phyloP scores from a whole-genome alignment of 768 basidiomycete species.

The Leccinellum rugosiceps region DNA sequence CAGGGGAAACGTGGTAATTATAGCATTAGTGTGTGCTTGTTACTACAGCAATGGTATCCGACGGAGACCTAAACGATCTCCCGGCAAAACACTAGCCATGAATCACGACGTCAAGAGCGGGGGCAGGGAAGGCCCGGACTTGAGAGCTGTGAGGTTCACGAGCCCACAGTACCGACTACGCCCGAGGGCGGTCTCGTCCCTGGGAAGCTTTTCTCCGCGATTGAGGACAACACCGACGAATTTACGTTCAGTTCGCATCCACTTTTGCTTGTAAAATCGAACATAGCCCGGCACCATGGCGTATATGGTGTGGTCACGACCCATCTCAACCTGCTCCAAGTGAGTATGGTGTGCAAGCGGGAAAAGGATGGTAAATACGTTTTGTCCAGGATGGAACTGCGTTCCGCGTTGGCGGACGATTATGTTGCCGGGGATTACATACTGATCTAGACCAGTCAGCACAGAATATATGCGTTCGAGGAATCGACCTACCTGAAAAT shows the following conservation, averaged over 20 bases:
- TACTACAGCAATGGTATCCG: slow-evolving; percentile 17
- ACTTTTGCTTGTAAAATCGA: slow-evolving; percentile 86
- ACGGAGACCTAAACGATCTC: neutral
- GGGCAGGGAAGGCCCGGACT: slow-evolving; percentile 5
- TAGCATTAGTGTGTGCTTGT: slow-evolving; percentile 7
- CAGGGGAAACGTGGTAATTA: slow-evolving; percentile 11
- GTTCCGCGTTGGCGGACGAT: slow-evolving; percentile 94
- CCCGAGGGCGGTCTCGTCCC: slow-evolving; percentile 69
- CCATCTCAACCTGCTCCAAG: slow-evolving; percentile 71
- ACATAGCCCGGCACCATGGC: slow-evolving; percentile 89
- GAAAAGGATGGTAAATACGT: slow-evolving; percentile 51
- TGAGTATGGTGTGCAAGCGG: slow-evolving; percentile 3
- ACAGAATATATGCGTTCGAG: neutral
- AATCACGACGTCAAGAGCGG: slow-evolving; percentile 2
- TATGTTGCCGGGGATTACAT: slow-evolving; percentile 92
- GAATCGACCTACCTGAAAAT: slow-evolving; percentile 70
- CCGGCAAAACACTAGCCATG: neutral
- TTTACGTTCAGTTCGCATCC: slow-evolving; percentile 68
- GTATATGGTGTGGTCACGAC: slow-evolving; percentile 93
- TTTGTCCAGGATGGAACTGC: slow-evolving; percentile 89
- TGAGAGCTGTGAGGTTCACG: slow-evolving; percentile 54
- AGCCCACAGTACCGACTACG: slow-evolving; percentile 84
- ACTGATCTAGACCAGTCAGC: slow-evolving; percentile 60
- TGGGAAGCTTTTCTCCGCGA: slow-evolving; percentile 81
- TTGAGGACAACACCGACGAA: slow-evolving; percentile 83